Percentiles rank a stretch among this genome's conserved stretches.
These are phyloP conservation scores for Ophioceras dolichostomum DNA, from an alignment of 2,329 filamentous ascomycete species.

Conservation along the genomic window DNA sequence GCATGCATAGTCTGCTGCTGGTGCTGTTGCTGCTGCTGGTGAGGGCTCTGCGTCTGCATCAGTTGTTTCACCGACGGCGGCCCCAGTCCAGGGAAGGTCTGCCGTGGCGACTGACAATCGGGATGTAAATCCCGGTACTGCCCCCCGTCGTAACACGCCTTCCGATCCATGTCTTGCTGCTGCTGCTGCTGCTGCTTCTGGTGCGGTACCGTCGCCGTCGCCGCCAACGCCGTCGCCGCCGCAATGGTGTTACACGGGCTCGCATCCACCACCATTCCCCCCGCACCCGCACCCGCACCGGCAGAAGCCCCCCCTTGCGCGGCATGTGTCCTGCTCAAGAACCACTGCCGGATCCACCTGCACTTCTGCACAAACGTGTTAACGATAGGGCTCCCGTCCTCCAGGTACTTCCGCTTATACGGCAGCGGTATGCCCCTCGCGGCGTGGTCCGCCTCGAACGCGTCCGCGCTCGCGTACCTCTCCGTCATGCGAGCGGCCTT, in stretches of 20 bases:
- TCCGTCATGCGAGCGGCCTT: slow-evolving; percentile 15
- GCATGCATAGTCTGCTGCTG: neutral
- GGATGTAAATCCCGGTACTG: too few relatives aligned
- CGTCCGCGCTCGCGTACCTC: slow-evolving; percentile 11
- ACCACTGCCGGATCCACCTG: slow-evolving; percentile 28
- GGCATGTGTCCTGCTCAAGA: slow-evolving; percentile 5
- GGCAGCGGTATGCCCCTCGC: slow-evolving; percentile 13
- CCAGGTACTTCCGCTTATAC: slow-evolving; percentile 9
- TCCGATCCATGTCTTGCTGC: neutral
- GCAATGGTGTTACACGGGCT: too few relatives aligned
- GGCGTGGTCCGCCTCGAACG: slow-evolving; percentile 15
- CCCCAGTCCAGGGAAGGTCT: too few relatives aligned
- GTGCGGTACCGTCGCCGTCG: too few relatives aligned
- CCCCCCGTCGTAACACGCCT: too few relatives aligned
- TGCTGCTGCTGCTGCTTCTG: neutral
- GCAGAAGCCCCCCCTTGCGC: neutral
- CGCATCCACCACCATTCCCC: too few relatives aligned
- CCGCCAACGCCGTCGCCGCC: neutral
- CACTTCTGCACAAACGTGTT: slow-evolving; percentile 21
- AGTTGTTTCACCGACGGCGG: too few relatives aligned
- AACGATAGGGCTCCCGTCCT: slow-evolving; percentile 16
- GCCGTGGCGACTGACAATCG: too few relatives aligned
- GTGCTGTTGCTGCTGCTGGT: too few relatives aligned
- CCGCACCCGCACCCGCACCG: too few relatives aligned
- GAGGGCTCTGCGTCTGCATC: too few relatives aligned